Evolutionary conservation across 495 filamentous ascomycete species (phyloP), one percentile per base, ranked within the genome.

Genomic region (Astrothelium macrocarpum): DNA sequence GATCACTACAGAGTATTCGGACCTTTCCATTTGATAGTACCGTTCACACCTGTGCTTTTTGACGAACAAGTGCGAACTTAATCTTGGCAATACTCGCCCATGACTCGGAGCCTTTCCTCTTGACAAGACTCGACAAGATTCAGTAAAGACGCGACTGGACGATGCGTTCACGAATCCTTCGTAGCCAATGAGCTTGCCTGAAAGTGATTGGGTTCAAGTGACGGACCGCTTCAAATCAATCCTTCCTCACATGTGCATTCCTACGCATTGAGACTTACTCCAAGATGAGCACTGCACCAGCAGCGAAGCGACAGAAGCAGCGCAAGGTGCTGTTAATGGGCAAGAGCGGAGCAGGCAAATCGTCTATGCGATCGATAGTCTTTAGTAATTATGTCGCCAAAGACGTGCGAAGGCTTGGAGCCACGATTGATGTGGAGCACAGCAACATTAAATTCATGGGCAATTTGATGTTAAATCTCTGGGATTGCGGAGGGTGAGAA

Each of bases 301-400:
- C 25, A 56, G 3, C 49, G 25, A 74, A 74, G 65, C 68, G 75
- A n/a, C 75, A 77, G 62, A 77, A 77, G 71, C 74, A 76, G 66
- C 72, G 75, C 59, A 77, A 77, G 64, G 75, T 77, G 66, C 67
- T 77, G 67, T 67, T 77, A 43, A 77, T 77, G 93, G 94, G 94
- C 66, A 97, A 97, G 78, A 92, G 88, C 66, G 94, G 94, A 64
- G 95, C 93, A n/a, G 94, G 94, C n/a, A 98, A 98, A 75, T 96
- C 92, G 32, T 96, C 91, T 59, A 98, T 98, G 94, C 84, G 95
- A 61, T 91, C 87, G 62, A 97, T 98, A 69, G 95, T 98, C 69
- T 98, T 98, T 77, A 92, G 87, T 78, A 97, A 98, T 75, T 97
- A 96, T 68, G 88, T 97, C 59, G 94, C 95, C 42, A 93, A 93